A percentile compares a stretch with the other conserved stretches of the same genome.
Conservation (phyloP, 257 asterid genomes). For the Parsonsia alboflavescens region DNA sequence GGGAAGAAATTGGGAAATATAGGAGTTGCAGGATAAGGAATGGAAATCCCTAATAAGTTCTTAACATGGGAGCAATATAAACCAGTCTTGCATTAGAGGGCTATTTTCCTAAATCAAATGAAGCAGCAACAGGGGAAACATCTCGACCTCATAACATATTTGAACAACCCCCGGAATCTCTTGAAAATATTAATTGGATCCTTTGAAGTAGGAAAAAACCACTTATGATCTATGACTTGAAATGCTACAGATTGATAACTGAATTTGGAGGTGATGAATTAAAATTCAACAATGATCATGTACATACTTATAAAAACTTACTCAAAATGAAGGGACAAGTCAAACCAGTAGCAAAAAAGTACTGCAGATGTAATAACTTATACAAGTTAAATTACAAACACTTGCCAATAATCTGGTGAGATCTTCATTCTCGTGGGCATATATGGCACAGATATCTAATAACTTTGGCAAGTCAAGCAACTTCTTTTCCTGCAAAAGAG, state of each 20-base stretch:
- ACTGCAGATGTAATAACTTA: not conserved
- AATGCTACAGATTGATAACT: too few relatives aligned
- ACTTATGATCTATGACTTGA: not conserved
- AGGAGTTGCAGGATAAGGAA: not conserved
- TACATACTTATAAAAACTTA: not conserved
- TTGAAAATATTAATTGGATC: not conserved
- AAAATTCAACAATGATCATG: not conserved
- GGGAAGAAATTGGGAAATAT: not conserved
- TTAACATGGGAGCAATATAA: not conserved
- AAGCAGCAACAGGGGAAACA: too few relatives aligned
- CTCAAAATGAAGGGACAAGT: not conserved
- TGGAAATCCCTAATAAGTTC: not conserved
- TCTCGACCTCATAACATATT: too few relatives aligned
- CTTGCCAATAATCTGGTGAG: conserved; percentile 70
- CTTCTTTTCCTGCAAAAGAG: conserved; percentile 91
- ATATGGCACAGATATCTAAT: conserved; percentile 84
- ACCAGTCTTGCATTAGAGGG: not conserved
- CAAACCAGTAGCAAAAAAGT: not conserved
- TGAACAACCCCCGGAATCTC: not conserved
- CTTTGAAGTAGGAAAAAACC: not conserved
- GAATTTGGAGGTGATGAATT: not conserved
- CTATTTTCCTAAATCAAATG: not conserved
- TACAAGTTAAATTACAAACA: conserved; percentile 1
- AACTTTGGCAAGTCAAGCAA: conserved; percentile 83
- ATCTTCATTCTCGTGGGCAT: conserved; percentile 86